These are phyloP conservation scores for Ulota crispa DNA, from an alignment of 225 moss, liverwort and hornwort genomes.

Conservation along the genomic window DNA sequence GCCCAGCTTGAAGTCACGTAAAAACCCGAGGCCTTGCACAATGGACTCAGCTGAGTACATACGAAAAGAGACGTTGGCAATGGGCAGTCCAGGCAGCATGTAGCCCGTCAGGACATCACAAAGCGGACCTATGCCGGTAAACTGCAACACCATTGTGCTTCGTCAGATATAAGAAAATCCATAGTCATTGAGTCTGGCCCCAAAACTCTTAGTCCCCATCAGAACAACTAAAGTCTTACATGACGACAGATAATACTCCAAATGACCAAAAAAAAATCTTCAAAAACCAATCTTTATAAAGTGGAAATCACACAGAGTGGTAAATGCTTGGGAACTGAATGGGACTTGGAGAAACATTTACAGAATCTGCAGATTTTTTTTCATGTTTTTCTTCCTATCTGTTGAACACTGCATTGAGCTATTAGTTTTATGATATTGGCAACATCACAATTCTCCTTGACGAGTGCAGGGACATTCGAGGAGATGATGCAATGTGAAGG, in stretches of 20 bases:
- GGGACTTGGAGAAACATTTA: no score
- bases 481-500: not conserved
- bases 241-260: no score
- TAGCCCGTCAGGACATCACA: conserved; percentile 66
- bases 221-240: no score
- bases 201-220: not conserved
- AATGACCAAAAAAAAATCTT: no score
- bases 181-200: not conserved
- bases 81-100: conserved; percentile 58
- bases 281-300: no score
- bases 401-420: not conserved
- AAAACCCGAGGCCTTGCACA: conserved; percentile 63
- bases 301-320: no score
- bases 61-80: conserved; percentile 60
- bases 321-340: no score
- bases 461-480: not conserved
- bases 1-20: conserved; percentile 71
- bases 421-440: not conserved
- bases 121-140: conserved; percentile 66
- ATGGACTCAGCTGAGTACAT: conserved; percentile 66
- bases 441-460: not conserved
- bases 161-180: not conserved
- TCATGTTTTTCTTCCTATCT: not conserved
- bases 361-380: no score
- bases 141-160: conserved; percentile 35